Conservation (phyloP, 23 red algal species). For the Gracilaria vermiculophylla region DNA sequence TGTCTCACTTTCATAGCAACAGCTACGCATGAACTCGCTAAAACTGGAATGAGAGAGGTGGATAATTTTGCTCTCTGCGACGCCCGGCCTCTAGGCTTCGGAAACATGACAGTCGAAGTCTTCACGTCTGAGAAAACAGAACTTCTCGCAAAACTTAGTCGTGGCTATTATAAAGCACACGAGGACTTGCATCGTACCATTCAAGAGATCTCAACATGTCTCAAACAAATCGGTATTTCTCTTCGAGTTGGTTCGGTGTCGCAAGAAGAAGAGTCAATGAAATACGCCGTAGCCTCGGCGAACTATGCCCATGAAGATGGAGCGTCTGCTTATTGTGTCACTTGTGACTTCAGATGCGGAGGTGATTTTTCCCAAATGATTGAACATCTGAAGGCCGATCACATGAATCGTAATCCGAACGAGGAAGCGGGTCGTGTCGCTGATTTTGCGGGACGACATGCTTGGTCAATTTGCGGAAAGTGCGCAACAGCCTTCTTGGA, state of each 20-base stretch:
- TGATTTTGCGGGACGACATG: not conserved
- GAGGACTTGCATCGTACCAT: not conserved
- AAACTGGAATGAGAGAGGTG: not conserved
- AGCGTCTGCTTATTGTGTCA: not conserved
- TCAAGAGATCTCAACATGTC: not conserved
- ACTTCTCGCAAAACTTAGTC: not conserved
- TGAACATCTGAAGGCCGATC: not conserved
- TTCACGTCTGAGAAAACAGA: not conserved
- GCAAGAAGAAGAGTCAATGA: not conserved
- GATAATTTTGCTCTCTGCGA: not conserved
- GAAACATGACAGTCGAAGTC: not conserved
- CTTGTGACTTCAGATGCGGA: constrained; percentile 1
- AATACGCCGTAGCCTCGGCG: not conserved
- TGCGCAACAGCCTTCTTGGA: constrained; percentile 5
- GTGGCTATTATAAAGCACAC: not conserved
- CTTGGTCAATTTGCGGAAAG: not conserved
- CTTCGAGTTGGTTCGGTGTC: not conserved
- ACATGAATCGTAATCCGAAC: not conserved
- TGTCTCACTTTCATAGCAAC: not conserved
- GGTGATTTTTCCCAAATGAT: constrained; percentile 1
- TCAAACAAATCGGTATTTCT: not conserved
- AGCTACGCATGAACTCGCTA: not conserved
- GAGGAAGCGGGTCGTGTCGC: not conserved
- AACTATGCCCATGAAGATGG: not conserved
- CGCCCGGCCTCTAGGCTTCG: not conserved